These are phyloP conservation scores for Paramecium tetraurelia DNA, from an alignment of 73 alveolate species.

Conservation along the genomic window DNA sequence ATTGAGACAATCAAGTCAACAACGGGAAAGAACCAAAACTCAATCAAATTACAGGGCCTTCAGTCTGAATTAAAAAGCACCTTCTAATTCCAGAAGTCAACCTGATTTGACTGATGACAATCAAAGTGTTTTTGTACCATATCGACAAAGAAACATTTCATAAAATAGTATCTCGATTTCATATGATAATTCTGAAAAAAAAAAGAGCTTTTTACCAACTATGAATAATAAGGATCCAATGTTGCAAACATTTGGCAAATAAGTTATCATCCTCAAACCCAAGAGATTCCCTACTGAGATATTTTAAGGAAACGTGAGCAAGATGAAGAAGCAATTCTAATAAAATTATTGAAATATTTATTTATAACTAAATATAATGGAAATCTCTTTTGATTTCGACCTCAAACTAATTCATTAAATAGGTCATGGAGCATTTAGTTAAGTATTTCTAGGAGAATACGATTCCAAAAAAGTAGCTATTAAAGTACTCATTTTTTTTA, in stretches of 20 bases:
- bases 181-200: not conserved
- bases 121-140: not conserved
- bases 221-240: not conserved
- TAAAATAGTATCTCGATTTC: not conserved
- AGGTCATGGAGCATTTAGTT: constrained; percentile 36
- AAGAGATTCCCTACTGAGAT: constrained; percentile 38
- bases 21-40: not conserved
- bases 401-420: not conserved
- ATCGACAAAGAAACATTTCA: not conserved
- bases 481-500: not conserved
- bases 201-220: not conserved
- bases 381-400: not conserved
- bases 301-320: constrained; percentile 39
- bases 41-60: not conserved
- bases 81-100: not conserved
- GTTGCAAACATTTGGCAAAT: constrained; percentile 3
- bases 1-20: not conserved
- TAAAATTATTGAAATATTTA: constrained; percentile 13
- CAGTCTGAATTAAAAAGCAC: not conserved
- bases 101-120: not conserved
- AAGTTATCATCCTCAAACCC: not conserved
- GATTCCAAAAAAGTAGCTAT: not conserved
- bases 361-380: not conserved
- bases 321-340: constrained; percentile 12
- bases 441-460: not conserved